A percentile compares a stretch with the other conserved stretches of the same genome.
These are phyloP conservation scores for Catharanthus roseus DNA, from an alignment of 257 asterid species.

Conservation along the genomic window DNA sequence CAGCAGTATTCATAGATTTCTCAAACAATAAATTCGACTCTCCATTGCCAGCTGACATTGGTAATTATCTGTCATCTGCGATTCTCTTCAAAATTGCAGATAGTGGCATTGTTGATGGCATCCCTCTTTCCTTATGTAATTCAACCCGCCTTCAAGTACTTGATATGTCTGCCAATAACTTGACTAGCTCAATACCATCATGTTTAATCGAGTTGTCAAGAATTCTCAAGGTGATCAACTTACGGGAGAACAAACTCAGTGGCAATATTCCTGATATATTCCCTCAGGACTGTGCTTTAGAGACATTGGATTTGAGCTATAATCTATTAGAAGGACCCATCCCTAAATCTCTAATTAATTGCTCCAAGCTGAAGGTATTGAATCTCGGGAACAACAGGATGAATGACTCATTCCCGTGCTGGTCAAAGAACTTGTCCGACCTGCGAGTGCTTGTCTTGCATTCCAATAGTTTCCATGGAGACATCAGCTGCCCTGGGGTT, in stretches of 20 bases:
- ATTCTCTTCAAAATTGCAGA: conserved; percentile 39
- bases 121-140: conserved; percentile 56
- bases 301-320: conserved; percentile 15
- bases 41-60: conserved; percentile 23
- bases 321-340: conserved; percentile 34
- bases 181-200: conserved; percentile 15
- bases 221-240: conserved; percentile 5
- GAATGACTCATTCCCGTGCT: conserved; percentile 24
- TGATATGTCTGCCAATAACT: conserved; percentile 21
- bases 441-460: conserved; percentile 52
- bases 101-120: conserved; percentile 33
- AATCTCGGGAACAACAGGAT: conserved; percentile 39
- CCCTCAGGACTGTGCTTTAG: background rate
- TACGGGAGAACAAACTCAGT: conserved; percentile 6
- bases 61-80: conserved; percentile 13
- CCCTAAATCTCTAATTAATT: conserved; percentile 44
- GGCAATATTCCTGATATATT: conserved; percentile 8
- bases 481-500: conserved; percentile 19
- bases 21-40: conserved; percentile 27
- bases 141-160: conserved; percentile 35
- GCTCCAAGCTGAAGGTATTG: conserved; percentile 30
- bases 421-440: conserved; percentile 24
- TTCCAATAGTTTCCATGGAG: conserved; percentile 48
- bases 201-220: conserved; percentile 16
- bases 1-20: conserved; percentile 25